phyloP scores from a whole-genome alignment of 2,329 filamentous ascomycete species.

The Cladosporium sp. region DNA sequence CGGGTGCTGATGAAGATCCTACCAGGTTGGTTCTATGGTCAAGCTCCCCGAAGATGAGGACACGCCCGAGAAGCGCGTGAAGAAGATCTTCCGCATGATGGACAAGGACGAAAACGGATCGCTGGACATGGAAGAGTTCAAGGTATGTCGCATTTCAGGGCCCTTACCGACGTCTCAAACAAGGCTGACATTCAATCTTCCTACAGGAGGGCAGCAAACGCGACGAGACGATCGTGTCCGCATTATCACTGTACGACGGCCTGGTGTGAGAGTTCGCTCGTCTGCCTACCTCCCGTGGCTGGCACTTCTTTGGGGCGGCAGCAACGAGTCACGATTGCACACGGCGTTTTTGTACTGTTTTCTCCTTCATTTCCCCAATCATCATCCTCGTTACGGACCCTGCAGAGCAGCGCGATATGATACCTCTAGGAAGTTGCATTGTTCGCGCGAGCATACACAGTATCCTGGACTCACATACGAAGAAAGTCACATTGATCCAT shows the following conservation, averaged over 20 bases:
- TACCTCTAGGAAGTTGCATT: not conserved
- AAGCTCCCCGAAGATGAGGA: slow-evolving; percentile 98
- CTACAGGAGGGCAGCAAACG: slow-evolving; percentile 82
- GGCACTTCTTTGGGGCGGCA: not conserved
- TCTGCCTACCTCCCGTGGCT: too few relatives aligned
- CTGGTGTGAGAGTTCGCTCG: slow-evolving; percentile 50
- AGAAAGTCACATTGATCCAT: too few relatives aligned
- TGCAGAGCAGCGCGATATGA: not conserved
- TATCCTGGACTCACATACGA: not conserved
- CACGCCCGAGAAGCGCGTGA: slow-evolving; percentile 95
- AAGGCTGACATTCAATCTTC: slow-evolving; percentile 12
- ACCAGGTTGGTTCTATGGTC: slow-evolving; percentile 94
- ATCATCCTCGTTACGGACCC: not conserved
- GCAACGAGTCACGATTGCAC: not conserved
- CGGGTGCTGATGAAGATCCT: not conserved
- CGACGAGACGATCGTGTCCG: slow-evolving; percentile 97
- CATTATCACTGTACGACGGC: slow-evolving; percentile 91
- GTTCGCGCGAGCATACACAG: not conserved
- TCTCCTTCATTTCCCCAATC: not conserved
- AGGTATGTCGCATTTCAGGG: slow-evolving; percentile 34
- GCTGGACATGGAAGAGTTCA: slow-evolving; percentile 95
- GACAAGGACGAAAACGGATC: slow-evolving; percentile 99
- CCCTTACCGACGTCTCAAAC: not conserved
- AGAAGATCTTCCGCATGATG: slow-evolving; percentile 99
- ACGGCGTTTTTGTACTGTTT: not conserved